Base-by-base conservation (phyloP, 176 grass and related monocot genomes). In the Musa itinerans region DNA sequence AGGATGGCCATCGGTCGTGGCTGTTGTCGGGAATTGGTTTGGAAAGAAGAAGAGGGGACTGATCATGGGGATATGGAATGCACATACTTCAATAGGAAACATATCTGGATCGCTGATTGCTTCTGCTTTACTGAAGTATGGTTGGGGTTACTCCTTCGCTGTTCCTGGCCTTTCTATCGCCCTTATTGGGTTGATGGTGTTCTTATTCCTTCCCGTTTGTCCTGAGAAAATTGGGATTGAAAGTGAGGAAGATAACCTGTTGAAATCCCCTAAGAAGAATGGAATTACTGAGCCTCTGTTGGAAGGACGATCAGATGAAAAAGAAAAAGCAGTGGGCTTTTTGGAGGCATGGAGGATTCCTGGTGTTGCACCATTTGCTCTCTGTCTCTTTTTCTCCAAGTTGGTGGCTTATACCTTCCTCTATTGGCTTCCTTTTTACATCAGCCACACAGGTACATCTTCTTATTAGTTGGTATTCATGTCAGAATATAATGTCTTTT, bases 31-130 rank as follows among this genome's bases (percentile, higher is more conserved):
- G 7, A 74, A 56, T 27, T 74, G 72, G 72, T 74, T 74, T 1
- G 72, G 72, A 11, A 74, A 74, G 52, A 43, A 56, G 53, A 74
- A 74, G 54, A 74, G 72, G 53, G 72, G 72, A 34, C 53, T 74
- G 14, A 74, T 74, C 72, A 74, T 74, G 72, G 72, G 71, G 72
- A 74, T 74, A 17, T 74, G 72, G 72, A 74, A 74, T 43, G 72
- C 72, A 2, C 72, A 74, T 14, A 74, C 72, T n/a, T 74, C 72
- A 17, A 56, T 74, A 27, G 72, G 72, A 3, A 74, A 74, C 53
- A 74, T 74, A 57, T 24, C 72, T 19, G 72, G 72, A 17, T 74
- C 72, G 2, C 24, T 74, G 53, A 17, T 74, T 16, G 72, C 72
- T 58, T n/a, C 72, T 9, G 72, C 53, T 19, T 17, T 74, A 16